These are phyloP conservation scores for Asterophora lycoperdoides DNA, from an alignment of 768 basidiomycete genomes.

Conservation along the genomic window DNA sequence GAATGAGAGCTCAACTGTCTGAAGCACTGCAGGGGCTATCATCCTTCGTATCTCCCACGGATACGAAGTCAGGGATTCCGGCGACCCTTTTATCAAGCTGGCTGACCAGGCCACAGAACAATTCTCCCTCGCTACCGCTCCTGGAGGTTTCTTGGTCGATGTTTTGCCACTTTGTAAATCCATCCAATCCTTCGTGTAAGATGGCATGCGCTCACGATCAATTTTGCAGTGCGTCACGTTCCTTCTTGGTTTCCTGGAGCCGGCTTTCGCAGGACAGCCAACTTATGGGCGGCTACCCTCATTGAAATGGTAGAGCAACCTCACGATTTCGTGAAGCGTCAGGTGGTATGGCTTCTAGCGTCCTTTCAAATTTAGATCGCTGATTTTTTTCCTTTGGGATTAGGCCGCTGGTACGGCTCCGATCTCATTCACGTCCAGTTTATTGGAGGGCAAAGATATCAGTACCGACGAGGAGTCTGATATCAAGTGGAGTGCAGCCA, in stretches of 20 bases:
- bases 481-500: slow-evolving; percentile 64
- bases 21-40: slow-evolving; percentile 48
- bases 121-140: slow-evolving; percentile 49
- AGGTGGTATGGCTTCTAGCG: slow-evolving; percentile 40
- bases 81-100: slow-evolving; percentile 49
- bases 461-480: slow-evolving; percentile 54
- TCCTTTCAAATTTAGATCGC: slow-evolving; percentile 6
- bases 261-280: slow-evolving; percentile 50
- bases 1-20: neutral
- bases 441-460: slow-evolving; percentile 49
- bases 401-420: slow-evolving; percentile 58
- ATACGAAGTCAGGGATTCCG: slow-evolving; percentile 45
- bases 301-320: slow-evolving; percentile 54
- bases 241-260: slow-evolving; percentile 66
- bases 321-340: slow-evolving; percentile 54
- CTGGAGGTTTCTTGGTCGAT: slow-evolving; percentile 50
- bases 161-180: slow-evolving; percentile 43
- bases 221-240: slow-evolving; percentile 45
- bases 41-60: slow-evolving; percentile 52
- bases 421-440: slow-evolving; percentile 53
- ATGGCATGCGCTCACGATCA: neutral
- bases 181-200: neutral
- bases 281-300: slow-evolving; percentile 49
- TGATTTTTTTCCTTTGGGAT: neutral
- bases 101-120: slow-evolving; percentile 53